These are phyloP conservation scores for Penicillium paradoxum DNA, from an alignment of 495 filamentous ascomycete genomes.

Conservation along the genomic window DNA sequence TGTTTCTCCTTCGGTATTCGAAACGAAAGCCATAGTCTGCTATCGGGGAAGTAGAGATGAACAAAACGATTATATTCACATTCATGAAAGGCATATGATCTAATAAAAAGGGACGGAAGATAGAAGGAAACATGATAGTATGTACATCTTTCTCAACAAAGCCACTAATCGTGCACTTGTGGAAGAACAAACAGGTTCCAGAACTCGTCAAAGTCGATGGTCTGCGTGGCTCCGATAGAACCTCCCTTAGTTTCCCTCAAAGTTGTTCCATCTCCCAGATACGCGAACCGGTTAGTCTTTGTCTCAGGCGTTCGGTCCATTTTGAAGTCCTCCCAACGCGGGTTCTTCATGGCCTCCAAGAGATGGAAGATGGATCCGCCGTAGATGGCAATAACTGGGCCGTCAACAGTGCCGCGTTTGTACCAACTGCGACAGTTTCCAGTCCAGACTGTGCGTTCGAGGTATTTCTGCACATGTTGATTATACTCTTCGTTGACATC, in stretches of 20 bases:
- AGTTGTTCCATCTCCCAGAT: conserved; percentile 40
- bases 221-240: conserved; percentile 10
- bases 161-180: conserved; percentile 10
- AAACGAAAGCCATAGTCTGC: too few relatives aligned
- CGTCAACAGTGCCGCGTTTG: conserved; percentile 21
- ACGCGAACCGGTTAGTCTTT: conserved; percentile 41
- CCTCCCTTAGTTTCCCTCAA: conserved; percentile 13
- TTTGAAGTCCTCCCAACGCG: conserved; percentile 45
- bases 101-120: not conserved
- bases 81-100: not conserved
- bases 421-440: conserved; percentile 37
- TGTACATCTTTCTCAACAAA: not conserved
- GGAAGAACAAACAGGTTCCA: conserved; percentile 16
- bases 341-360: conserved; percentile 42
- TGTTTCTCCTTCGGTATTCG: too few relatives aligned
- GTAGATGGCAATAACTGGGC: conserved; percentile 15
- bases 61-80: not conserved
- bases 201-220: conserved; percentile 16
- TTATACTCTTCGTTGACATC: conserved; percentile 3
- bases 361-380: conserved; percentile 38
- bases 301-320: conserved; percentile 23
- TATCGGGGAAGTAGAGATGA: not conserved
- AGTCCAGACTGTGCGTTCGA: conserved; percentile 33
- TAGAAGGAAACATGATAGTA: not conserved
- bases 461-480: conserved; percentile 28